phyloP scores from a whole-genome alignment of 1,139 yeast genomes.

The Yamadazyma epiphylla region DNA sequence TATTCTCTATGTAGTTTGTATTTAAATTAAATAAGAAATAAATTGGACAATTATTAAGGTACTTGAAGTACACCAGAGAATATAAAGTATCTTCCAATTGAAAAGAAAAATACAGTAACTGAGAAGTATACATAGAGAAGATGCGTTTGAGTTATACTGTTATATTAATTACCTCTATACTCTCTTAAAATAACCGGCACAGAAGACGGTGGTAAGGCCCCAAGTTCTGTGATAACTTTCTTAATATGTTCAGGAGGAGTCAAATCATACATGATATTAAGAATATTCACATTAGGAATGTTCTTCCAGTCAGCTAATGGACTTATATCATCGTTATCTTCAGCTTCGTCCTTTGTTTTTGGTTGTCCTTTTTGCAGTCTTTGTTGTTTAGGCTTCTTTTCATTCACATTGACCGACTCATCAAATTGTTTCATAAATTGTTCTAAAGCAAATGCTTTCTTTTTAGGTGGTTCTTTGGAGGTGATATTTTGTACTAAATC shows the following conservation, averaged over 20 bases:
- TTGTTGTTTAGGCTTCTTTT: conserved; percentile 9
- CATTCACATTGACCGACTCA: conserved; percentile 14
- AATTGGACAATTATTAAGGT: too few relatives aligned
- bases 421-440: conserved; percentile 53
- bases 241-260: conserved; percentile 94
- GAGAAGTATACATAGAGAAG: too few relatives aligned
- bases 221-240: conserved; percentile 93
- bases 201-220: conserved; percentile 94
- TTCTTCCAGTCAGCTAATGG: conserved; percentile 65
- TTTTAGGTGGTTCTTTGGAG: conserved; percentile 52
- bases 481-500: conserved; percentile 54
- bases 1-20: too few relatives aligned
- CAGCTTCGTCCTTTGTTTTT: conserved; percentile 16
- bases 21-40: too few relatives aligned
- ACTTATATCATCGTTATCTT: conserved; percentile 14
- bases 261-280: conserved; percentile 86
- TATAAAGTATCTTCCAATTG: too few relatives aligned
- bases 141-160: too few relatives aligned
- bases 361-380: conserved; percentile 14
- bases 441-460: conserved; percentile 63
- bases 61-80: too few relatives aligned
- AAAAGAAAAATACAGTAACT: too few relatives aligned
- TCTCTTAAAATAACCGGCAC: conserved; percentile 96
- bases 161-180: conserved; percentile 54
- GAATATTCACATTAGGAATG: conserved; percentile 60